Percentiles rank a stretch among this genome's conserved stretches.
Evolutionary conservation across 192 early-diverging fungal species (phyloP).

Genomic region (Thamnidium elegans): DNA sequence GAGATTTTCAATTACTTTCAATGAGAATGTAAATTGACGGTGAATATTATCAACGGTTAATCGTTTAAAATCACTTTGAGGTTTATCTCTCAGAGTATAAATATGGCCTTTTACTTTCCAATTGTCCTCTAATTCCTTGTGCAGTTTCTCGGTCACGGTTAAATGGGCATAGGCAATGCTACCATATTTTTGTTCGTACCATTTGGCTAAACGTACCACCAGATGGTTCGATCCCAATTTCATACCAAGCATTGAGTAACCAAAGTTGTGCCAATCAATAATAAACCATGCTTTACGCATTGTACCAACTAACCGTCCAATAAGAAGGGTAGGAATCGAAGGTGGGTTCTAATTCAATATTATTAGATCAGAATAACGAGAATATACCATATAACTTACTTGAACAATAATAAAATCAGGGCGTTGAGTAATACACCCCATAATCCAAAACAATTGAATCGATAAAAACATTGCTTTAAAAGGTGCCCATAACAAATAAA

Average conservation of each 20-base stretch:
- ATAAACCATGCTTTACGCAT: conserved; percentile 69
- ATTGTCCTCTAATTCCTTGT: conserved; percentile 51
- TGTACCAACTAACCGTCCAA: conserved; percentile 67
- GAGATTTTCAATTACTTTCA: conserved; percentile 59
- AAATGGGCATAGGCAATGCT: conserved; percentile 73
- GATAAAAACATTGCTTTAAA: conserved; percentile 64
- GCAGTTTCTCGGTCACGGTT: conserved; percentile 85
- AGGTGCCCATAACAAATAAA: conserved; percentile 68
- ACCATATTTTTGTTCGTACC: conserved; percentile 68
- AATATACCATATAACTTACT: conserved; percentile 38
- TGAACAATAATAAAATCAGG: conserved; percentile 77
- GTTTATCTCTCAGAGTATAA: conserved; percentile 77
- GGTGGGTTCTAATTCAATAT: conserved; percentile 84
- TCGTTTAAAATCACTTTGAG: conserved; percentile 74
- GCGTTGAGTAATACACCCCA: conserved; percentile 52
- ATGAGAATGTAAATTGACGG: conserved; percentile 74
- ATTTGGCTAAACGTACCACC: conserved; percentile 55
- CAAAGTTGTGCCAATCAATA: conserved; percentile 99
- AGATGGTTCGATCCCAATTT: conserved; percentile 54
- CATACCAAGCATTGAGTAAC: conserved; percentile 80
- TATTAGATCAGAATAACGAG: background rate
- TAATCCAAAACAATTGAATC: conserved; percentile 55
- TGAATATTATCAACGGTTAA: conserved; percentile 58
- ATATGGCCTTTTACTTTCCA: conserved; percentile 68
- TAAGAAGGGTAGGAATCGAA: conserved; percentile 84